Percentiles rank a stretch among this genome's conserved stretches.
Conservation (phyloP, 2,329 filamentous ascomycete genomes). For the Cercospora citrullina region DNA sequence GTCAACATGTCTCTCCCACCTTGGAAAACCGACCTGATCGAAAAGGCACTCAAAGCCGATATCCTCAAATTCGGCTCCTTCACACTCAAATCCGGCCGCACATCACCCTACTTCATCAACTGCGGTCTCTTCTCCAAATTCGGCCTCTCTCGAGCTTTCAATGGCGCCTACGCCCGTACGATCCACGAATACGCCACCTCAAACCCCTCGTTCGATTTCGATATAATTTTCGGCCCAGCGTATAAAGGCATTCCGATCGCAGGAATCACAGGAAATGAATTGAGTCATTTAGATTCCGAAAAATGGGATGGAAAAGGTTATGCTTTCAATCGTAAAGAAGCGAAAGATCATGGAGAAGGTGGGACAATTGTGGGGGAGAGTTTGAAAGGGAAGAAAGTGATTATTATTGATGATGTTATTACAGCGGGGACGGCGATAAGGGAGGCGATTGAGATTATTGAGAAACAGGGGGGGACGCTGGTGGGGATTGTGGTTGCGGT, state of each 20-base stretch:
- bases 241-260: slow-evolving; percentile 98
- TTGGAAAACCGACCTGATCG: slow-evolving; percentile 73
- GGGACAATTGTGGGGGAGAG: slow-evolving; percentile 87
- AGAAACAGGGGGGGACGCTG: slow-evolving; percentile 77
- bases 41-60: slow-evolving; percentile 65
- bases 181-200: slow-evolving; percentile 49
- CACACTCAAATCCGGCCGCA: slow-evolving; percentile 87
- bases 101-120: slow-evolving; percentile 97
- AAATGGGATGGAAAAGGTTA: slow-evolving; percentile 73
- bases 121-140: slow-evolving; percentile 86
- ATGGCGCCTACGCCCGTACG: slow-evolving; percentile 73
- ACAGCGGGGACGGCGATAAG: slow-evolving; percentile 92
- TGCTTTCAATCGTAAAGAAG: slow-evolving; percentile 93
- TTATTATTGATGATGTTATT: slow-evolving; percentile 96
- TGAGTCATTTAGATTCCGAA: slow-evolving; percentile 66
- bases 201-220: slow-evolving; percentile 59
- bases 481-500: slow-evolving; percentile 86
- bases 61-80: slow-evolving; percentile 81
- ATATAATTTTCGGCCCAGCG: slow-evolving; percentile 88
- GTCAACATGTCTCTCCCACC: slow-evolving; percentile 37
- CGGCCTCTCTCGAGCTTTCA: slow-evolving; percentile 73
- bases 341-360: slow-evolving; percentile 93
- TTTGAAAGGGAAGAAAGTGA: slow-evolving; percentile 78
- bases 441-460: slow-evolving; percentile 87
- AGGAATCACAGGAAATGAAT: slow-evolving; percentile 71